These are phyloP conservation scores for Citeromyces siamensis DNA, from an alignment of 1,139 yeast species.

Conservation along the genomic window DNA sequence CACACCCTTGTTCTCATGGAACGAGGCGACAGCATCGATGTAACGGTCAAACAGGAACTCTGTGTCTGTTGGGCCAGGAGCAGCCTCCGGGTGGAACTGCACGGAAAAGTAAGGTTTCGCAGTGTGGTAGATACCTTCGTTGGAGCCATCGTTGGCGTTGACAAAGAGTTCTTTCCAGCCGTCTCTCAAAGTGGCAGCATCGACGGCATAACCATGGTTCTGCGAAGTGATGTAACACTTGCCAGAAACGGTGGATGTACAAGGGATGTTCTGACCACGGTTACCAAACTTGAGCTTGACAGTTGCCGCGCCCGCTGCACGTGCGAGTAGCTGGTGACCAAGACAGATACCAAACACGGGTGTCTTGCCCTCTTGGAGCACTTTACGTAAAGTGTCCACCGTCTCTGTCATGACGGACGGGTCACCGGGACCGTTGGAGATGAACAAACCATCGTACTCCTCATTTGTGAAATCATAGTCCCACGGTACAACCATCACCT, in stretches of 20 bases:
- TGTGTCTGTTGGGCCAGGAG: slow-evolving; percentile 99
- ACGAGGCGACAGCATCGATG: slow-evolving; percentile 66
- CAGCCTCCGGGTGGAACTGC: slow-evolving; percentile 98
- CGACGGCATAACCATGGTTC: slow-evolving; percentile 98
- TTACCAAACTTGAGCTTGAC: slow-evolving; percentile 93
- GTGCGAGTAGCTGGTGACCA: slow-evolving; percentile 95
- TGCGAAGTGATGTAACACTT: slow-evolving; percentile 98
- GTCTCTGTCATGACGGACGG: slow-evolving; percentile 74
- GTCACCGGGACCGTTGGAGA: slow-evolving; percentile 99
- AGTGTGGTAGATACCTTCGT: slow-evolving; percentile 95
- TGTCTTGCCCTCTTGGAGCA: slow-evolving; percentile 48
- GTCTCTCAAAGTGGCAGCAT: slow-evolving; percentile 51
- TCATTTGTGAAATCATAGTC: slow-evolving; percentile 73
- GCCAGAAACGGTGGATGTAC: slow-evolving; percentile 86
- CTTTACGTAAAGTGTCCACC: slow-evolving; percentile 44
- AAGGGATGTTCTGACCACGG: slow-evolving; percentile 99
- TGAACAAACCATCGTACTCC: slow-evolving; percentile 85
- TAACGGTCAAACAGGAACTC: slow-evolving; percentile 95
- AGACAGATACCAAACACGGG: slow-evolving; percentile 96
- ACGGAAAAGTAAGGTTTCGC: slow-evolving; percentile 92
- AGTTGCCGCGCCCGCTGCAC: slow-evolving; percentile 93
- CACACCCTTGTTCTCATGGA: slow-evolving; percentile 29
- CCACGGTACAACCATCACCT: slow-evolving; percentile 93
- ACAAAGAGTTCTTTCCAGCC: slow-evolving; percentile 95
- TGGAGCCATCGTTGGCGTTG: slow-evolving; percentile 94